Evolutionary conservation across 208 protist species (phyloP).

Genomic region (Crithidia bombi): DNA sequence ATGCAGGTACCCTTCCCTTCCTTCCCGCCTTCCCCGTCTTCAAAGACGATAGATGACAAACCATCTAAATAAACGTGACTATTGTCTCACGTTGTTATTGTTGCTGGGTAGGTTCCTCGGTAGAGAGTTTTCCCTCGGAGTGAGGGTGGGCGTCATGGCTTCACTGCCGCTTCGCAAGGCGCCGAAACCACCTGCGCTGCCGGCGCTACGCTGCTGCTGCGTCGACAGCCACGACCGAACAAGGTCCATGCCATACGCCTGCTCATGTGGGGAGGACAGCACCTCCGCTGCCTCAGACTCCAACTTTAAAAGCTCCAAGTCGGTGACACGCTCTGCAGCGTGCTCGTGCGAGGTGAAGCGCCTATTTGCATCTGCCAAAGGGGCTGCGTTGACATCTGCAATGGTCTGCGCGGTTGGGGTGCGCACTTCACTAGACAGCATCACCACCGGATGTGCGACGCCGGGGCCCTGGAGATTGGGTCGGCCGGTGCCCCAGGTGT

Average conservation of each 20-base stretch:
- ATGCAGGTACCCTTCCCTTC: too few relatives aligned
- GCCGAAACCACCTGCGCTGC: background rate
- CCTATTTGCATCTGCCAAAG: too few relatives aligned
- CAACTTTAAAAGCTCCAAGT: conserved; percentile 14
- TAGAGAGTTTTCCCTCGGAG: too few relatives aligned
- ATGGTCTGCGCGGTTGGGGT: background rate
- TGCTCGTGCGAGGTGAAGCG: background rate
- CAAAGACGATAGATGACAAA: too few relatives aligned
- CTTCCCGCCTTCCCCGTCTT: too few relatives aligned
- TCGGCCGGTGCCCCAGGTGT: background rate
- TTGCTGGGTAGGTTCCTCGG: too few relatives aligned
- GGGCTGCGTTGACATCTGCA: background rate
- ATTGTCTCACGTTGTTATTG: too few relatives aligned
- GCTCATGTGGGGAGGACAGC: conserved; percentile 41
- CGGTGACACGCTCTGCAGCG: background rate
- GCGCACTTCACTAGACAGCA: background rate
- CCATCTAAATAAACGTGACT: too few relatives aligned
- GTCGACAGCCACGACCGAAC: conserved; percentile 39
- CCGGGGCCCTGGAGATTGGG: background rate
- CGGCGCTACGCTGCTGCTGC: conserved; percentile 4
- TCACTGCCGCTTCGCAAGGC: too few relatives aligned
- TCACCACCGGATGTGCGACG: background rate
- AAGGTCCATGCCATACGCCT: conserved; percentile 53
- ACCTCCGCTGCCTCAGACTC: conserved; percentile 11
- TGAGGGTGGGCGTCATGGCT: too few relatives aligned